These are phyloP conservation scores for Polyporus arcularius DNA, from an alignment of 768 basidiomycete genomes.

Conservation along the genomic window DNA sequence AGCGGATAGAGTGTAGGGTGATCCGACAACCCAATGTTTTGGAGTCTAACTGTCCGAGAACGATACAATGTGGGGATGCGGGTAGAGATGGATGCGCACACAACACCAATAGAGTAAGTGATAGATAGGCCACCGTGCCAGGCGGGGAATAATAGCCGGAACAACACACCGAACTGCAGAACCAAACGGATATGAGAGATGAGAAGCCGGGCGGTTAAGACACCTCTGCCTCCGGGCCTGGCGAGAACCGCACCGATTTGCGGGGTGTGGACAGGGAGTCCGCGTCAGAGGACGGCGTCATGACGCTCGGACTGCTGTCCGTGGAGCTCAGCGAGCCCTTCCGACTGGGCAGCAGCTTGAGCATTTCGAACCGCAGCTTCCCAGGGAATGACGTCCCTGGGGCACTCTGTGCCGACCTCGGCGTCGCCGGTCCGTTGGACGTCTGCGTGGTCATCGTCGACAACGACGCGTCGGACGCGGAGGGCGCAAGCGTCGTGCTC, in stretches of 20 bases:
- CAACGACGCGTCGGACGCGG: constrained; percentile 43
- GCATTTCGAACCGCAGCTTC: constrained; percentile 50
- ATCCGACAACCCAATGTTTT: neutral
- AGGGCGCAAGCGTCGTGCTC: constrained; percentile 31
- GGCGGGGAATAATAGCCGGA: neutral
- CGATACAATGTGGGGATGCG: neutral
- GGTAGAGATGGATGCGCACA: neutral
- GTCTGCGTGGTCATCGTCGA: constrained; percentile 43
- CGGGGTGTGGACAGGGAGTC: constrained; percentile 41
- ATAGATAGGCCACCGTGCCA: neutral
- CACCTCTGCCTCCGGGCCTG: constrained; percentile 26
- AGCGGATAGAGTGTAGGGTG: neutral
- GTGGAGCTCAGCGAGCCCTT: constrained; percentile 31
- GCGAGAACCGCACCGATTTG: constrained; percentile 66
- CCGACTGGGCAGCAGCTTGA: constrained; percentile 45
- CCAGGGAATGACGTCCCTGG: constrained; percentile 23
- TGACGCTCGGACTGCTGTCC: constrained; percentile 34
- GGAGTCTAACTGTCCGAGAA: neutral
- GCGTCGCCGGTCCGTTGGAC: constrained; percentile 37
- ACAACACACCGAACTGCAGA: neutral
- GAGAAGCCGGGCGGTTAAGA: neutral
- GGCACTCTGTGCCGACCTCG: constrained; percentile 24
- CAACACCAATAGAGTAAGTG: neutral
- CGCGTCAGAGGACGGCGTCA: constrained; percentile 21
- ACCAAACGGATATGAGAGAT: neutral